Evolutionary conservation across 169 alveolate species (phyloP).

Genomic region (Eimeria falciformis): DNA sequence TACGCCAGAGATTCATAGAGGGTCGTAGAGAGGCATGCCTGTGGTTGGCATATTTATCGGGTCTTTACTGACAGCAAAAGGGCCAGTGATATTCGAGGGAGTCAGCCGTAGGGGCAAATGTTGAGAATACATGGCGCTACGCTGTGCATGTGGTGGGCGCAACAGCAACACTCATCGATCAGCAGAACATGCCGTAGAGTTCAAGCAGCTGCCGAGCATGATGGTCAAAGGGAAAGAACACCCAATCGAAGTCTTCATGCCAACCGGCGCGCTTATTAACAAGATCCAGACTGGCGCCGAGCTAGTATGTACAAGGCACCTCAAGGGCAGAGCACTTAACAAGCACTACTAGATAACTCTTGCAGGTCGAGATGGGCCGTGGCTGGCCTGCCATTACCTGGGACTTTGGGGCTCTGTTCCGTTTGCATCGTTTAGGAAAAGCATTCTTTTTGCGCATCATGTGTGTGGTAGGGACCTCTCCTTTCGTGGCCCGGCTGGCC

Average conservation of each 20-base stretch:
- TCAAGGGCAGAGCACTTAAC: not conserved
- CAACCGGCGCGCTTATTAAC: slow-evolving; percentile 70
- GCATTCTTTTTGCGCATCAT: too few relatives aligned
- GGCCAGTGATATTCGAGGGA: too few relatives aligned
- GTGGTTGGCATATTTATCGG: too few relatives aligned
- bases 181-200: slow-evolving; percentile 77
- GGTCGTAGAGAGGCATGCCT: not conserved
- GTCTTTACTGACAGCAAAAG: too few relatives aligned
- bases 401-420: too few relatives aligned
- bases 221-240: slow-evolving; percentile 79
- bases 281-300: slow-evolving; percentile 60
- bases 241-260: slow-evolving; percentile 76
- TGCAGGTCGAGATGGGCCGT: not conserved
- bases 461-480: slow-evolving; percentile 63
- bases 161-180: slow-evolving; percentile 81
- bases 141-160: slow-evolving; percentile 2
- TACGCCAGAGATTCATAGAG: slow-evolving; percentile 18
- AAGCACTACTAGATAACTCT: not conserved
- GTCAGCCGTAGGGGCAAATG: too few relatives aligned
- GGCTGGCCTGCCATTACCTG: not conserved
- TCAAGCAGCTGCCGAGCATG: slow-evolving; percentile 76
- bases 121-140: too few relatives aligned
- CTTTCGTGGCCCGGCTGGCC: slow-evolving; percentile 81
- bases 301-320: not conserved
- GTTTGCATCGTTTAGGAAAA: too few relatives aligned